Conservation (phyloP, 2,329 filamentous ascomycete genomes). For the Didymella pinodella region DNA sequence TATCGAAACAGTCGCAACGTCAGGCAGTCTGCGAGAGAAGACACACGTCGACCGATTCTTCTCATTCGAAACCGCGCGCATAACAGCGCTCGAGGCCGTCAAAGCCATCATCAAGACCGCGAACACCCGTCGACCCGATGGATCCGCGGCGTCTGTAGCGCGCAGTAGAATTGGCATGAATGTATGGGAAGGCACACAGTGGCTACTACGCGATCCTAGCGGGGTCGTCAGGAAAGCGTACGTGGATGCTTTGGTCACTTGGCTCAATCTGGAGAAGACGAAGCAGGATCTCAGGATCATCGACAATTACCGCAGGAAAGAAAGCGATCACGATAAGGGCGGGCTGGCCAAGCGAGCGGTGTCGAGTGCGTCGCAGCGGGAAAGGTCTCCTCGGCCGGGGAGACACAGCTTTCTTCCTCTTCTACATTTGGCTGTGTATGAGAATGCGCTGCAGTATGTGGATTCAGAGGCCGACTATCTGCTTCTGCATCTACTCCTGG, state of each 20-base stretch:
- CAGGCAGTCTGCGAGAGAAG: conserved; percentile 61
- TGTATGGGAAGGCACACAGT: conserved; percentile 96
- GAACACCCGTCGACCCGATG: conserved; percentile 61
- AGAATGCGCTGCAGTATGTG: conserved; percentile 74
- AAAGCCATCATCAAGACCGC: conserved; percentile 84
- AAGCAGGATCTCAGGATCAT: conserved; percentile 68
- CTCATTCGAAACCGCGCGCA: conserved; percentile 67
- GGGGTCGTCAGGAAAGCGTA: conserved; percentile 84
- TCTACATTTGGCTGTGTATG: conserved; percentile 87
- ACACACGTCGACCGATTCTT: conserved; percentile 65
- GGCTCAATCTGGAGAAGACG: conserved; percentile 83
- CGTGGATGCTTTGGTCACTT: conserved; percentile 80
- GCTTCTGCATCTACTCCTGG: conserved; percentile 77
- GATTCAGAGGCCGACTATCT: conserved; percentile 75
- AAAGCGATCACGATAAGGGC: conserved; percentile 55
- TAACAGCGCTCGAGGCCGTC: conserved; percentile 76
- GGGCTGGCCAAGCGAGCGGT: conserved; percentile 67
- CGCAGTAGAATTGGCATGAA: conserved; percentile 79
- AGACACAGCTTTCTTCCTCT: conserved; percentile 80
- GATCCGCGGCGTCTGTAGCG: conserved; percentile 63
- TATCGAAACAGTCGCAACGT: conserved; percentile 58
- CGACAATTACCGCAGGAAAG: conserved; percentile 60
- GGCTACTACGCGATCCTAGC: conserved; percentile 83
- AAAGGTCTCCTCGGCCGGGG: conserved; percentile 62
- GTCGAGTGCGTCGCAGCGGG: conserved; percentile 70